Conservation (phyloP, 176 grass and related monocot genomes). For the Oryza brachyantha region DNA sequence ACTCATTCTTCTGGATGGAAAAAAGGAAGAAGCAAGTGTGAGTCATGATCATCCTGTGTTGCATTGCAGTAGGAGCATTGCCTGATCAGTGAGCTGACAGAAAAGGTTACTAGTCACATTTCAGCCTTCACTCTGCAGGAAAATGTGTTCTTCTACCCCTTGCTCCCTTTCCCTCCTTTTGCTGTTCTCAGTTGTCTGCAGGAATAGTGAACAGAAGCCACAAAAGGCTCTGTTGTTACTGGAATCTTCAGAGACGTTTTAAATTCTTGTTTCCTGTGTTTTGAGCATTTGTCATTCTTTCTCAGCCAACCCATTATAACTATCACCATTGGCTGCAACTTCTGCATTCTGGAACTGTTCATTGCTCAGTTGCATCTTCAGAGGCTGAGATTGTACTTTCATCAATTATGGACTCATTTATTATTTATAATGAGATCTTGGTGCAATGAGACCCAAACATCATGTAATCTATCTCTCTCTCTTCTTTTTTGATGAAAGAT, state of each 20-base stretch:
- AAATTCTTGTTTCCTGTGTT: slow-evolving; percentile 13
- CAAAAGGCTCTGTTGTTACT: neutral
- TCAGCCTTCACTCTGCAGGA: slow-evolving; percentile 30
- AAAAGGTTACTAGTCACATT: slow-evolving; percentile 22
- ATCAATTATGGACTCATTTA: neutral
- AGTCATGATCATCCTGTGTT: slow-evolving; percentile 27
- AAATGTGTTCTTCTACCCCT: slow-evolving; percentile 1
- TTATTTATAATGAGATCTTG: neutral
- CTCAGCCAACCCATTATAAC: neutral
- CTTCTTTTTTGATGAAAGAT: neutral
- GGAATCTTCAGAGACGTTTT: slow-evolving; percentile 1
- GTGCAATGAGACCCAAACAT: neutral
- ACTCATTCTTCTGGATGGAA: slow-evolving; percentile 30
- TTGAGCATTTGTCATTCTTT: neutral
- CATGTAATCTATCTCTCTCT: neutral
- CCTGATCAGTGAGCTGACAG: slow-evolving; percentile 20
- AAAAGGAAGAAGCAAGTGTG: slow-evolving; percentile 10
- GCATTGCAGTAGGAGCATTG: slow-evolving; percentile 14
- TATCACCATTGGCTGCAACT: neutral
- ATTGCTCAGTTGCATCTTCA: neutral
- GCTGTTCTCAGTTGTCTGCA: neutral
- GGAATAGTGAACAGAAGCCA: neutral
- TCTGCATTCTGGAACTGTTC: neutral
- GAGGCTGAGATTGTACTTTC: neutral
- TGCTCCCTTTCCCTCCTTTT: slow-evolving; percentile 3